Evolutionary conservation across 305 asterid genomes (phyloP).

Genomic region (Rubia peregrina): DNA sequence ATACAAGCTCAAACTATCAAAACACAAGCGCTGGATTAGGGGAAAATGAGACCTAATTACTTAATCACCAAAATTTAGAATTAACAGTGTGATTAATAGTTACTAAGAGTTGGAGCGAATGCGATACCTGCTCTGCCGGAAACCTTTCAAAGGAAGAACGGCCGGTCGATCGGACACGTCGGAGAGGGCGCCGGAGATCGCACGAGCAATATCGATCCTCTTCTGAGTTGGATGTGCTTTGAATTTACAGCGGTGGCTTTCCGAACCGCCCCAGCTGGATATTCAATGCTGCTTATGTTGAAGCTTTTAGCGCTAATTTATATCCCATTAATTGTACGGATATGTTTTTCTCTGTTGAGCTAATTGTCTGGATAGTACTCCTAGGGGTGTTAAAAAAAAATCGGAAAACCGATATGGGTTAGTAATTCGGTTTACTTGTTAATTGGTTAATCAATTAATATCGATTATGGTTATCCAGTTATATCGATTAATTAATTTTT

Average conservation of each 20-base stretch:
- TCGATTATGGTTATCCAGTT: no score
- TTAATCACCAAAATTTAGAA: neutral
- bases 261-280: neutral
- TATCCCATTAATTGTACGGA: neutral
- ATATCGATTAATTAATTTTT: no score
- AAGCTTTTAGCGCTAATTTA: neutral
- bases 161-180: neutral
- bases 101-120: neutral
- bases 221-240: neutral
- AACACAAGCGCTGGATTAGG: no score
- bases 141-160: neutral
- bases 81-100: neutral
- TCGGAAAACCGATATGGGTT: no score
- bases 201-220: slow-evolving; percentile 3
- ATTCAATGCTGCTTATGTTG: neutral
- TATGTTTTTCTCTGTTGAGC: no score
- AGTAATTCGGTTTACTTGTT: no score
- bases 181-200: neutral
- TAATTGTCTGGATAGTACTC: no score
- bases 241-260: neutral
- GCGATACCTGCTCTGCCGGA: neutral
- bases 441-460: no score
- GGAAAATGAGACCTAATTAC: neutral
- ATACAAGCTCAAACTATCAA: neutral
- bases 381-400: no score